Base-by-base conservation (phyloP, 257 asterid genomes). In the Solanum arcanum region DNA sequence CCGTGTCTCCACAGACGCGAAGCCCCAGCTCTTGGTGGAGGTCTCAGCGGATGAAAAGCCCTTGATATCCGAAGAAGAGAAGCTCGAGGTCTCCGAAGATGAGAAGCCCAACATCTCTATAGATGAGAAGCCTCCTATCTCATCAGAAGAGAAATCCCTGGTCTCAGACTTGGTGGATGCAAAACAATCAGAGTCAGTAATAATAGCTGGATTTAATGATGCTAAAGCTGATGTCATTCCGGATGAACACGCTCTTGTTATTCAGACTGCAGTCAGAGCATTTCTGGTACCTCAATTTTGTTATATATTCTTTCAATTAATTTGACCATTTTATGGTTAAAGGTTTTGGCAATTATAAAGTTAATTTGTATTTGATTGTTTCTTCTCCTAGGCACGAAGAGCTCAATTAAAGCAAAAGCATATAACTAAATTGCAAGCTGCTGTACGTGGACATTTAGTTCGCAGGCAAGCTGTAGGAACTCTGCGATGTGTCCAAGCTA, bases 401-500 rank as follows among this genome's bases (percentile, higher is more conserved):
- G 88, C 39, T 74, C 82, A 94, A 81, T 52, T 92, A 92, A 92
- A 92, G 94, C 94, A 93, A 87, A 92, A 95, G 89, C 91, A 85
- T 83, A 27, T 91, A 88, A 89, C 94, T 46, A 96, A 91, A 86
- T 91, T 97, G 91, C 99, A 97, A 97, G 98, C 99, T 89, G 98
- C 91, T 88, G 93, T 97, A 21, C 95, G 99, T 86, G 99, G 99
- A 83, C 98, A 94, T 86, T 89, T 96, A 85, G 99, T 95, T 87
- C 95, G 99, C 59, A 92, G 88, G 80, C 92, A 94, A 88, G 99
- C 99, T 35, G 93, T 92, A 86, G 99, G 99, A 88, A 95, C 98
- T 88, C 98, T 97, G 75, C 95, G 98, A 87, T 97, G 99, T 72
- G 93, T 97, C 83, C 98, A 93, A 90, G 96, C 98, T 89, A 94